Evolutionary conservation across 768 basidiomycete genomes (phyloP), one percentile per base, ranked within the genome.

Genomic region (Phylloporus arenicola): DNA sequence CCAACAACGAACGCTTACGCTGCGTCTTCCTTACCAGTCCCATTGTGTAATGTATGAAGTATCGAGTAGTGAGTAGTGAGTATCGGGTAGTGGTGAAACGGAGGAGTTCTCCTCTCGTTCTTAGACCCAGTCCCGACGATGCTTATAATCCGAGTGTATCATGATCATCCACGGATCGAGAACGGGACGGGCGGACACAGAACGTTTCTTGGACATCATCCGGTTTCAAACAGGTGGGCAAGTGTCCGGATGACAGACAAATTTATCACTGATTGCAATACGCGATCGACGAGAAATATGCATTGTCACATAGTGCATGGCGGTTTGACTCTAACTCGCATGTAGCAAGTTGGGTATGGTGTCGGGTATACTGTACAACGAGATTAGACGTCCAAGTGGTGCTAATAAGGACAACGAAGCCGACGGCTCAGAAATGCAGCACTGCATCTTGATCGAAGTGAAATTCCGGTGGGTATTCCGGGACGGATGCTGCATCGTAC

Each of bases 11-110:
- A 24, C 22, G 5, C 4, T 17, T 5, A 9, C 6, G 14, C 14
- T 34, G 20, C 6, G 1, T 17, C 5, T 45, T 9, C 40, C 51
- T 39, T 55, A 62, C 53, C 44, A 59, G 35, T 31, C 50, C 31
- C 56, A 62, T 52, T 33, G 30, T 33, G 14, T 33, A 8, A 11
- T n/a, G 14, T 19, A 19, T 43, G 5, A 5, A 29, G 29, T 31
- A 6, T 31, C 9, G 47, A 31, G n/a, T 38, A 6, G 30, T 5
- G 5, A 29, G 29, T 30, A 10, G 20, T 9, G 47, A 31, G 22
- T 38, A 16, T 34, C 12, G 24, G 25, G 19, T 62, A 34, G 6
- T 42, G 40, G 25, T 39, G 19, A 43, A 14, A 37, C 7, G 3
- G 20, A 9, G 20, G 17, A 31, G 17, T 31, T 3, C 31, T 8